Evolutionary conservation across 2,329 filamentous ascomycete species (phyloP).

Genomic region (Penicillium sp.): DNA sequence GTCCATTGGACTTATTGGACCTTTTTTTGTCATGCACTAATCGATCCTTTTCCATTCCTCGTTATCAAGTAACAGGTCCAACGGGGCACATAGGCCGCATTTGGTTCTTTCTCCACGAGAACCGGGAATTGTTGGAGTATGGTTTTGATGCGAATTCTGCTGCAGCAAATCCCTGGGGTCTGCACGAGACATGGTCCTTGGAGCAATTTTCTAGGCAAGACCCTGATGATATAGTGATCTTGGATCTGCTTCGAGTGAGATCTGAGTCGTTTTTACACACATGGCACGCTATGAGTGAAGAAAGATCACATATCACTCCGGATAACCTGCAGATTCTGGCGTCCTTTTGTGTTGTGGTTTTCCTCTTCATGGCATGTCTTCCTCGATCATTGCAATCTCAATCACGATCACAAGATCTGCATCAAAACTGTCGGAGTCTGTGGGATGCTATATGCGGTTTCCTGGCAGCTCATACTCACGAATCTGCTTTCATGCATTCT

Average conservation of each 20-base stretch:
- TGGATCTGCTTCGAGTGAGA: slow-evolving; percentile 42
- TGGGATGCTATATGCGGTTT: slow-evolving; percentile 33
- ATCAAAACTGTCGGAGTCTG: slow-evolving; percentile 22
- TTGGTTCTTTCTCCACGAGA: slow-evolving; percentile 36
- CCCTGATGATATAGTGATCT: slow-evolving; percentile 30
- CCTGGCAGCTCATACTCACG: slow-evolving; percentile 23
- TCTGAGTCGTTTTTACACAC: slow-evolving; percentile 38
- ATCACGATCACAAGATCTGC: slow-evolving; percentile 25
- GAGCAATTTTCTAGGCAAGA: slow-evolving; percentile 24
- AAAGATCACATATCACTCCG: slow-evolving; percentile 40
- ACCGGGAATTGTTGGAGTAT: slow-evolving; percentile 42
- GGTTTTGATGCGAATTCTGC: slow-evolving; percentile 36
- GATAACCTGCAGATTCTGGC: slow-evolving; percentile 45
- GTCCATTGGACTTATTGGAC: slow-evolving; percentile 57
- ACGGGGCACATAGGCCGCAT: slow-evolving; percentile 28
- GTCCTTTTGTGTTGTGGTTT: slow-evolving; percentile 41
- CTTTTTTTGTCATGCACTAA: slow-evolving; percentile 64
- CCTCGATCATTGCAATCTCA: slow-evolving; percentile 22
- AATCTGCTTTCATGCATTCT: slow-evolving; percentile 22
- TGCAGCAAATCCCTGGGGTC: slow-evolving; percentile 22
- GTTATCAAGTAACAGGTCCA: slow-evolving; percentile 19
- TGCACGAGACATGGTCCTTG: slow-evolving; percentile 17
- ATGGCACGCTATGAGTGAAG: slow-evolving; percentile 37
- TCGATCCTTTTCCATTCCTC: slow-evolving; percentile 26
- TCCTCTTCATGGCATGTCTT: slow-evolving; percentile 31